Evolutionary conservation across 169 alveolate species (phyloP).

Genomic region (Besnoitia besnoiti): DNA sequence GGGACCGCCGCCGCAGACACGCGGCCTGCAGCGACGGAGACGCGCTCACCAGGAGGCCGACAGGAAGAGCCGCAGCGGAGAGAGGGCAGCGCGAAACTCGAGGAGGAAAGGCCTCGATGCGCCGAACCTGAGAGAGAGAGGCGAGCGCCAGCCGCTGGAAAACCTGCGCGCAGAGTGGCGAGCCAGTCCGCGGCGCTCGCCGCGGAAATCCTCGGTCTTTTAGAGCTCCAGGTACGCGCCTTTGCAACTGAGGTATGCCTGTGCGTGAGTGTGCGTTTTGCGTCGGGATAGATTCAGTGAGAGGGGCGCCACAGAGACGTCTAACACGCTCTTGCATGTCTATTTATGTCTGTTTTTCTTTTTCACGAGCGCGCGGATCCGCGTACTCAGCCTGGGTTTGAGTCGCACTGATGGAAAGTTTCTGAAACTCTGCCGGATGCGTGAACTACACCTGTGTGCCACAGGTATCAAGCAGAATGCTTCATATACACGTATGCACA

Average conservation of each 20-base stretch:
- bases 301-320: not conserved
- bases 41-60: not conserved
- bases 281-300: not conserved
- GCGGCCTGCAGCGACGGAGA: not conserved
- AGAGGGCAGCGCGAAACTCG: not conserved
- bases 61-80: not conserved
- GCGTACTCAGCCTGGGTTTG: too few species aligned
- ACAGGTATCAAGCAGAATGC: not conserved
- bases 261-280: too few species aligned
- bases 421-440: not conserved
- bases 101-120: not conserved
- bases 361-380: not conserved
- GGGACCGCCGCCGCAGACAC: not conserved
- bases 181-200: slow-evolving; percentile 19
- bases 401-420: too few species aligned
- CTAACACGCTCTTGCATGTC: not conserved
- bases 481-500: not conserved
- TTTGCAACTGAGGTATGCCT: too few species aligned
- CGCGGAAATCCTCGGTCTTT: slow-evolving; percentile 13
- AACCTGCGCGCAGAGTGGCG: not conserved
- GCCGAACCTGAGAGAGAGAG: not conserved
- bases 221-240: not conserved
- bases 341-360: not conserved
- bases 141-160: not conserved
- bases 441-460: not conserved